These are phyloP conservation scores for Mortierella sp. DNA, from an alignment of 371 early-diverging fungal species.

Conservation along the genomic window DNA sequence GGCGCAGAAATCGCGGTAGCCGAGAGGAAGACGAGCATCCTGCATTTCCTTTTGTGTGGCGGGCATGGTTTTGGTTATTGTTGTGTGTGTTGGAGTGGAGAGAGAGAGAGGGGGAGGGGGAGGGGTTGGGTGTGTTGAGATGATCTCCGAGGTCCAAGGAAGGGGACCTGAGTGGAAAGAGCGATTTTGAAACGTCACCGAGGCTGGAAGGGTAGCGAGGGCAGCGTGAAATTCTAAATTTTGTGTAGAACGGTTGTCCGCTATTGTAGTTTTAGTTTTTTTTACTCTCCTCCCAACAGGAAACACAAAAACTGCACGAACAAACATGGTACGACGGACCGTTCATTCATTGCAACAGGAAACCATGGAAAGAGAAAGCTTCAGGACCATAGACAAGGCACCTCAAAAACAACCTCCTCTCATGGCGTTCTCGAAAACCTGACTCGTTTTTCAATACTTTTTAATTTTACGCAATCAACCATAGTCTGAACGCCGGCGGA, in stretches of 20 bases:
- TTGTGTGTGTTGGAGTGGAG: neutral
- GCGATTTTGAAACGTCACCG: constrained; percentile 1
- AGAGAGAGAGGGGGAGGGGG: neutral
- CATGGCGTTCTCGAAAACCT: neutral
- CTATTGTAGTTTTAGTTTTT: neutral
- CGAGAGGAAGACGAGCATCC: constrained; percentile 87
- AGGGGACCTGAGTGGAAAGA: neutral
- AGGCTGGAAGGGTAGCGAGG: neutral
- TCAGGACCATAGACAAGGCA: neutral
- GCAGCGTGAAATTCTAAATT: neutral
- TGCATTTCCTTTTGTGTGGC: constrained; percentile 90
- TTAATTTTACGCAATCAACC: neutral
- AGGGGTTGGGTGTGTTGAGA: neutral
- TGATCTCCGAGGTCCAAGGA: constrained; percentile 10
- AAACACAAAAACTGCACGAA: too few relatives aligned
- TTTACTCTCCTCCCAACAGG: too few relatives aligned
- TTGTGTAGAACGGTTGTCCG: neutral
- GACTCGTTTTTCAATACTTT: neutral
- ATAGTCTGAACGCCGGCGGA: constrained; percentile 32
- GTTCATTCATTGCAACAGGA: too few relatives aligned
- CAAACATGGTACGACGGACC: too few relatives aligned
- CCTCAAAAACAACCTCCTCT: neutral
- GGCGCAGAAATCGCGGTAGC: constrained; percentile 95
- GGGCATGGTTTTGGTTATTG: constrained; percentile 65
- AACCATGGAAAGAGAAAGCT: too few relatives aligned